phyloP scores from a whole-genome alignment of 2,329 filamentous ascomycete species.

The Fusarium sp. region DNA sequence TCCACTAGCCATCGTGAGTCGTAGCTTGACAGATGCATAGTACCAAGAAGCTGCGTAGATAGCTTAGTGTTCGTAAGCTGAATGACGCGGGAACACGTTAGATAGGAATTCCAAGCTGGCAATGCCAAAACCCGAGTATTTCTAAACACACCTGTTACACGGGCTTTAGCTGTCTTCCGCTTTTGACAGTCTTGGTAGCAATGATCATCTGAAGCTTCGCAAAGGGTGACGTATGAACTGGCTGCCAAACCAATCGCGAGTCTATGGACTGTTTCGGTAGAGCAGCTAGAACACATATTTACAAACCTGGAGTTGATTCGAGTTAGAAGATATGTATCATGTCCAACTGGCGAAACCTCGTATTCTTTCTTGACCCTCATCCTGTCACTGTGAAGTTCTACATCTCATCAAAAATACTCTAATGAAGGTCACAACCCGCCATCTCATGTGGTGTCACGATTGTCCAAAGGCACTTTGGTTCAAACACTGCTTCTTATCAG shows the following conservation, averaged over 20 bases:
- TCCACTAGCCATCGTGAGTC: background rate
- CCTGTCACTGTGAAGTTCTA: background rate
- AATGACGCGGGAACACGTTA: background rate
- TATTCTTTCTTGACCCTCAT: background rate
- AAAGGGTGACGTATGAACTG: background rate
- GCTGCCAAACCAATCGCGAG: background rate
- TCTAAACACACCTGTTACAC: background rate
- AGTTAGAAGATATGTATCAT: background rate
- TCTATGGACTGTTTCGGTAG: background rate
- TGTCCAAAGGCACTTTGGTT: background rate
- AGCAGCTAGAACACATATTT: background rate
- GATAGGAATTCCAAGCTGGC: background rate
- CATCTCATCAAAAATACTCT: background rate
- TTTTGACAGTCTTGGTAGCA: background rate
- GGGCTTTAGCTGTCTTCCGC: background rate
- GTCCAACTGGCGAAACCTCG: background rate
- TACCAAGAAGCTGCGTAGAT: background rate
- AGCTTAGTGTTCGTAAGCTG: background rate
- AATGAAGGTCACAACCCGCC: background rate
- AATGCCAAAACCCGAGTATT: background rate
- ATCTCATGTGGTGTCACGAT: background rate
- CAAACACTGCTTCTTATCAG: background rate
- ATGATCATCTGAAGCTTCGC: background rate
- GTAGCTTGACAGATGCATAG: background rate
- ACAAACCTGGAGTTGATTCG: background rate